phyloP scores from a whole-genome alignment of 495 filamentous ascomycete genomes.

The Pseudevernia furfuracea region DNA sequence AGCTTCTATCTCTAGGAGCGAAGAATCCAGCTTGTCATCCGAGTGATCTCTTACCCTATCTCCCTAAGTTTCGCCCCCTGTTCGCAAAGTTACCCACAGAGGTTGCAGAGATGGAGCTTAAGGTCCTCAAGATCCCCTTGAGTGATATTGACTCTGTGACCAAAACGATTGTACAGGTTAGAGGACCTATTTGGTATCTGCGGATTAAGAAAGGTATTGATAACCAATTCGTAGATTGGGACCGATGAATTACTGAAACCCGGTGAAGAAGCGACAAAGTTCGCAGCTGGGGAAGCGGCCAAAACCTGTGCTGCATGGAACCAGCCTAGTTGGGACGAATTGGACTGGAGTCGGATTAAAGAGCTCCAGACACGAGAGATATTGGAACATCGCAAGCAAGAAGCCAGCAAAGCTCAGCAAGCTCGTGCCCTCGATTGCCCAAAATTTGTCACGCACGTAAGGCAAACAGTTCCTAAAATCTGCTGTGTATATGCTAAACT shows the following conservation, averaged over 20 bases:
- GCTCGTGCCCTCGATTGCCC: conserved; percentile 58
- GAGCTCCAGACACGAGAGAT: conserved; percentile 68
- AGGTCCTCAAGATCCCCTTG: conserved; percentile 56
- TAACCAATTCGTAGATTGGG: conserved; percentile 25
- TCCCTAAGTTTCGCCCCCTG: conserved; percentile 54
- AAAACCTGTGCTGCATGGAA: conserved; percentile 63
- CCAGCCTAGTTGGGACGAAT: conserved; percentile 69
- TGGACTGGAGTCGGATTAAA: conserved; percentile 72
- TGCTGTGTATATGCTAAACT: conserved; percentile 23
- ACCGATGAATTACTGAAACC: conserved; percentile 27
- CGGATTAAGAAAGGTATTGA: conserved; percentile 41
- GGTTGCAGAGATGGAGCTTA: conserved; percentile 53
- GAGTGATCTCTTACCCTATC: conserved; percentile 71
- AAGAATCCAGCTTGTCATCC: conserved; percentile 57
- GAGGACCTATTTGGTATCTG: conserved; percentile 37
- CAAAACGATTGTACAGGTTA: conserved; percentile 57
- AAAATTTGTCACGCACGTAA: conserved; percentile 76
- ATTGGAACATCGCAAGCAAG: conserved; percentile 56
- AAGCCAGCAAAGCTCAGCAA: conserved; percentile 49
- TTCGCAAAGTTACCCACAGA: conserved; percentile 52
- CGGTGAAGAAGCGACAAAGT: conserved; percentile 33
- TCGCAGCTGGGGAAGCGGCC: conserved; percentile 53
- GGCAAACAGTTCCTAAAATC: conserved; percentile 20
- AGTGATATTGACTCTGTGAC: conserved; percentile 77
- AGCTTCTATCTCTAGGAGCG: conserved; percentile 67